Evolutionary conservation across 805 yeast species (phyloP), one percentile per base, ranked within the genome.

Genomic region (Debaryomyces hansenii): DNA sequence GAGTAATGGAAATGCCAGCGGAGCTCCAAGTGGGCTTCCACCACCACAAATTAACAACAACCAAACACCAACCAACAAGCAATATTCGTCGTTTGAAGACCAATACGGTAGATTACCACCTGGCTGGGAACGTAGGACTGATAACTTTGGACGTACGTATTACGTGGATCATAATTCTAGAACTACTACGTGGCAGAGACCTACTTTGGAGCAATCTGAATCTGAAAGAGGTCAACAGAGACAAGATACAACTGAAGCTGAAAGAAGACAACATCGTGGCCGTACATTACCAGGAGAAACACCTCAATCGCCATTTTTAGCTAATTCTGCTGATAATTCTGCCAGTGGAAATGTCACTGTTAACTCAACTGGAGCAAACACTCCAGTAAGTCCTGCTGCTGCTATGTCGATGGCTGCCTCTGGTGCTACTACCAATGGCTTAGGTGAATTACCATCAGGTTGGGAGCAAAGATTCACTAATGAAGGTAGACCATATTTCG

Each of bases 381-480:
- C 77, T 2, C 78, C 85, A 3, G 83, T 82, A 21, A 82, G 83
- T 20, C 84, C 85, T 3, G 83, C 85, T 4, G 83, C 84, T 58
- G 85, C 87, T 4, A 84, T 83, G 49, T 72, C 80, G 15, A 77
- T 83, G 80, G 84, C 86, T 42, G 84, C 87, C 20, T 74, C 87
- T 2, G 90, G 97, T 28, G 90, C 92, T 15, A 92, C 98, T 2
- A 90, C 97, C 4, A 87, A 96, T 21, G 98, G 98, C 0, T 71
- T 95, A 37, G 99, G 99, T 24, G 99, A 94, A 71, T 77, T 94
- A 53, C 99, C 99, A 7, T 82, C 96, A 9, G 99, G 99, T 35
- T 94, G 99, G 99, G 99, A 94, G 70, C 98, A 92, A 72, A 78
- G 99, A 54, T 87, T 87, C 59, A 94, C 99, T 5, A 96, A 96